These are phyloP conservation scores for Phyllostachys edulis DNA, from an alignment of 176 grass and related monocot species.

Conservation along the genomic window DNA sequence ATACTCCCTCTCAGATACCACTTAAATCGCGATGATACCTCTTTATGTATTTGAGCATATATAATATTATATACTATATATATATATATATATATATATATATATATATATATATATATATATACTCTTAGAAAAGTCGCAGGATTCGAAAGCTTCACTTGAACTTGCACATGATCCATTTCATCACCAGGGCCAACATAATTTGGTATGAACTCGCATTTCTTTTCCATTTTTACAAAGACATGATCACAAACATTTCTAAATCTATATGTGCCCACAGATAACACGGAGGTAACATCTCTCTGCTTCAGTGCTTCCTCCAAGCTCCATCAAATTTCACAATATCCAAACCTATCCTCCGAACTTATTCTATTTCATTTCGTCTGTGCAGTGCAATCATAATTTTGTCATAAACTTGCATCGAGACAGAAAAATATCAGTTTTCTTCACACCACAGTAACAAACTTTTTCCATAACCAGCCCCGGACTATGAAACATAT, in stretches of 20 bases:
- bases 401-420: neutral
- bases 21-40: too few species aligned
- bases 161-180: neutral
- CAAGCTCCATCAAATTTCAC: neutral
- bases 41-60: too few species aligned
- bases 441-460: neutral
- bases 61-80: too few species aligned
- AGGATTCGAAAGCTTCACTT: neutral
- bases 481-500: neutral
- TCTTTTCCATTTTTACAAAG: neutral
- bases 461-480: neutral
- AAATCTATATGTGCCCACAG: neutral
- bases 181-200: neutral
- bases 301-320: neutral
- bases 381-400: neutral
- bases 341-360: neutral
- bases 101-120: too few species aligned
- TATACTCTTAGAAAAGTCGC: neutral
- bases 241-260: neutral
- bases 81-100: too few species aligned
- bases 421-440: neutral
- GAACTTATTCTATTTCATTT: neutral
- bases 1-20: too few species aligned
- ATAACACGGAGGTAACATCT: neutral
- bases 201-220: neutral